phyloP scores from a whole-genome alignment of 1,139 yeast genomes.

The Saccharomyces hybrid region DNA sequence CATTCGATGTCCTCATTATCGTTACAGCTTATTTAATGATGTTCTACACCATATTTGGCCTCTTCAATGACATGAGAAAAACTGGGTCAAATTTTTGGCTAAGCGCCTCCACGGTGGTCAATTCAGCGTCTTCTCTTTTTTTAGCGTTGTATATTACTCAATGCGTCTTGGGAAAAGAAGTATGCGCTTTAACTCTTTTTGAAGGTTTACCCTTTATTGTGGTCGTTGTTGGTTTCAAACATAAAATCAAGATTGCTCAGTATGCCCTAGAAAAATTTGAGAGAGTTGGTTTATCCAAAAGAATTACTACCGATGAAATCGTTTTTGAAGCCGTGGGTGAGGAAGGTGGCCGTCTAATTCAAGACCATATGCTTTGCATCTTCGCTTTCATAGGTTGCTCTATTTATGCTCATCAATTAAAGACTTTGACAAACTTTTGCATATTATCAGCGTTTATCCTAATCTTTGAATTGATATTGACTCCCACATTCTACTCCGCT shows the following conservation, averaged over 20 bases:
- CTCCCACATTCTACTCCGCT: slow-evolving; percentile 80
- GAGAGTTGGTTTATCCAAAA: slow-evolving; percentile 29
- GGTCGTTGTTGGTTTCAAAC: slow-evolving; percentile 88
- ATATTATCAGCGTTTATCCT: slow-evolving; percentile 67
- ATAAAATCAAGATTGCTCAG: slow-evolving; percentile 70
- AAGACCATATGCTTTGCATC: slow-evolving; percentile 75
- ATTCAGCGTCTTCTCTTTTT: slow-evolving; percentile 80
- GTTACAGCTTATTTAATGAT: slow-evolving; percentile 81
- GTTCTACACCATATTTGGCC: slow-evolving; percentile 75
- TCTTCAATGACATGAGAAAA: slow-evolving; percentile 71
- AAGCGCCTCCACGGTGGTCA: slow-evolving; percentile 70
- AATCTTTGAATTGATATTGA: slow-evolving; percentile 63
- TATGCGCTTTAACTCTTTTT: slow-evolving; percentile 68
- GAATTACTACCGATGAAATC: slow-evolving; percentile 33
- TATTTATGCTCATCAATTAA: slow-evolving; percentile 60
- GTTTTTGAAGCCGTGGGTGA: slow-evolving; percentile 53
- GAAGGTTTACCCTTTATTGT: slow-evolving; percentile 95
- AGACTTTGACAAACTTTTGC: slow-evolving; percentile 80
- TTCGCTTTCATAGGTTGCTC: slow-evolving; percentile 64
- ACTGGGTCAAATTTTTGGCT: slow-evolving; percentile 89
- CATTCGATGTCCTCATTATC: slow-evolving; percentile 76
- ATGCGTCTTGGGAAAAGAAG: slow-evolving; percentile 41
- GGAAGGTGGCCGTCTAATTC: slow-evolving; percentile 62
- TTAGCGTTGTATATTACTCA: slow-evolving; percentile 68
- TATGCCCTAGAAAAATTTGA: slow-evolving; percentile 33